Percentiles rank a stretch among this genome's conserved stretches.
Conservation (phyloP, 352 stramenopile species). For the Paralagenidium karlingii region DNA sequence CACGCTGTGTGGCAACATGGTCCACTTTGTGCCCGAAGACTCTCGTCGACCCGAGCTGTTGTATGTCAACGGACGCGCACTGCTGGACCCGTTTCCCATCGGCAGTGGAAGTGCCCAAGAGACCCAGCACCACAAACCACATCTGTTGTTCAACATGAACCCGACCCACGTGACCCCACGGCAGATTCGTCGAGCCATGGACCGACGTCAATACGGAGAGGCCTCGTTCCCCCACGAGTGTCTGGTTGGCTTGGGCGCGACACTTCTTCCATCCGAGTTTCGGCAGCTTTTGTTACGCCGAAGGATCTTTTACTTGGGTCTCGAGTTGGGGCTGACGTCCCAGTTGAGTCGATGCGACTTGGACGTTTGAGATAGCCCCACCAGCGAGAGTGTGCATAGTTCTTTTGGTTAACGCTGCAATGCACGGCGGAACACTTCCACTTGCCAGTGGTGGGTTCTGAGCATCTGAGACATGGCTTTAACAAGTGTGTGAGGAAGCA, state of each 20-base stretch:
- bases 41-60: slow-evolving; percentile 12
- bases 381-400: no score
- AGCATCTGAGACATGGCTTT: no score
- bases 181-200: slow-evolving; percentile 9
- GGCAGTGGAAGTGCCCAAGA: slow-evolving; percentile 14
- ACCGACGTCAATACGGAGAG: not conserved
- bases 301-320: no score
- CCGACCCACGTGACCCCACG: slow-evolving; percentile 41
- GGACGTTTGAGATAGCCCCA: no score
- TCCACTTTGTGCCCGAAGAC: slow-evolving; percentile 7
- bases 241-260: slow-evolving; percentile 20
- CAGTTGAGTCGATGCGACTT: no score
- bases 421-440: no score
- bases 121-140: slow-evolving; percentile 14
- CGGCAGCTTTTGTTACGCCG: slow-evolving; percentile 14
- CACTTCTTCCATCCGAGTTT: slow-evolving; percentile 16
- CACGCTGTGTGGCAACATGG: slow-evolving; percentile 30
- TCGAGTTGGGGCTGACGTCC: no score
- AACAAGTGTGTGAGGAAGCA: no score
- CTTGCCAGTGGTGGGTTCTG: no score
- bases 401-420: no score
- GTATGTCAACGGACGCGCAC: slow-evolving; percentile 25
- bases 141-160: slow-evolving; percentile 31
- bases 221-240: slow-evolving; percentile 15
- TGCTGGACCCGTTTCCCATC: slow-evolving; percentile 13